Conservation (phyloP, 2,329 filamentous ascomycete genomes). For the Dactylellina haptotyla region DNA sequence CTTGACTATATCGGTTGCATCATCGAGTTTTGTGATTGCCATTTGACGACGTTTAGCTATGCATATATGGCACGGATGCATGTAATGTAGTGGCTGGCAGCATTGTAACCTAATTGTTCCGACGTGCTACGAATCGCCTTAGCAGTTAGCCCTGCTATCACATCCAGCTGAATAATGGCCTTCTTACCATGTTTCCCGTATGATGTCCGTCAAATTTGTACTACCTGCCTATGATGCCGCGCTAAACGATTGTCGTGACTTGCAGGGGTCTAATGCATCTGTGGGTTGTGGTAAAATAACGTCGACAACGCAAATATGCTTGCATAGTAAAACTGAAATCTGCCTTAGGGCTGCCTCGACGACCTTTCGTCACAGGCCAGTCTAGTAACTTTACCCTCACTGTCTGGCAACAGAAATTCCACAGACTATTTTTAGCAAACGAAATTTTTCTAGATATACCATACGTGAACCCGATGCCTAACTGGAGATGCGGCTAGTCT, state of each 20-base stretch:
- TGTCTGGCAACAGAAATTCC: no score
- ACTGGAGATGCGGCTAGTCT: no score
- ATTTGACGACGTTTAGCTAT: no score
- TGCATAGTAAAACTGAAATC: background rate
- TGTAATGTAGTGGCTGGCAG: slow-evolving; percentile 6
- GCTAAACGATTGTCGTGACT: no score
- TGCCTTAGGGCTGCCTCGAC: no score
- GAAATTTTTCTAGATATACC: no score
- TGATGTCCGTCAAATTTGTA: background rate
- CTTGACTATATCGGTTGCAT: background rate
- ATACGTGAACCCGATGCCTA: no score
- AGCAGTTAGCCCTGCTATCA: slow-evolving; percentile 29
- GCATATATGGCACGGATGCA: background rate
- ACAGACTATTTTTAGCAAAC: no score
- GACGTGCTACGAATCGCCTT: slow-evolving; percentile 13
- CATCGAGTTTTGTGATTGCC: no score
- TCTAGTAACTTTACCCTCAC: no score
- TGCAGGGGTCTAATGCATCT: background rate
- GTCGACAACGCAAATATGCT: slow-evolving; percentile 15
- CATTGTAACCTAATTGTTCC: background rate
- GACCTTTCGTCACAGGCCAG: no score
- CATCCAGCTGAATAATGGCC: slow-evolving; percentile 12
- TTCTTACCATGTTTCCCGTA: slow-evolving; percentile 6
- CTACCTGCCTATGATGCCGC: background rate
- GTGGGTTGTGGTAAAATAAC: slow-evolving; percentile 29